phyloP scores from a whole-genome alignment of 345 rosid species.

The Citrus cavaleriei region DNA sequence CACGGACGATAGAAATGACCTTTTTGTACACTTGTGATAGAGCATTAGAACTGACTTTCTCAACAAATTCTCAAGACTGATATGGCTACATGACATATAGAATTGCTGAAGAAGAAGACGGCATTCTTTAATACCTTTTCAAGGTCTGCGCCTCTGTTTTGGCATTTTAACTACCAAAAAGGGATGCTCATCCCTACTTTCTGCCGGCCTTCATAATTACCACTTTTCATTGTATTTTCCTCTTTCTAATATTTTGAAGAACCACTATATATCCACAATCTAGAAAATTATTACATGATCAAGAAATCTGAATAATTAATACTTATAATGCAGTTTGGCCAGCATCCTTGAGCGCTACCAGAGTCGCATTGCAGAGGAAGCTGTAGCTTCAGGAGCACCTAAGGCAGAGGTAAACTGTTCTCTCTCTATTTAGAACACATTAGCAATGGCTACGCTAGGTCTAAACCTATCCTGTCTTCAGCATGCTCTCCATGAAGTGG shows the following conservation, averaged over 20 bases:
- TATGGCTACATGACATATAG: not conserved
- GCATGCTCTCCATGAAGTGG: not conserved
- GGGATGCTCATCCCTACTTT: not conserved
- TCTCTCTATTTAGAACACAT: not conserved
- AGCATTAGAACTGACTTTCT: not conserved
- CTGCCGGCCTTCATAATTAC: too few relatives aligned
- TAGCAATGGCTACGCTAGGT: not conserved
- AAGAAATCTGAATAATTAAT: not conserved
- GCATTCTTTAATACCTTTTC: not conserved
- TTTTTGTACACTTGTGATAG: too few relatives aligned
- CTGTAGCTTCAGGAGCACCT: constrained; percentile 7
- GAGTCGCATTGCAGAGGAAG: constrained; percentile 21
- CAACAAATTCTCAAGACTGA: not conserved
- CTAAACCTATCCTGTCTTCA: not conserved
- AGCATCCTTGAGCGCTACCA: constrained; percentile 27
- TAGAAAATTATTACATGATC: not conserved
- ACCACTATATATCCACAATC: not conserved
- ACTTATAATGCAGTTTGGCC: constrained; percentile 27
- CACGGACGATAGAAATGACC: not conserved
- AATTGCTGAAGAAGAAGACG: not conserved
- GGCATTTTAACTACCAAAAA: not conserved
- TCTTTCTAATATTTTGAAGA: not conserved
- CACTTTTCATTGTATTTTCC: too few relatives aligned
- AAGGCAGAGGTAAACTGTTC: constrained; percentile 20
- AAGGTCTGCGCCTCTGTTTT: not conserved